Evolutionary conservation across 257 asterid genomes (phyloP).

Genomic region (Lantana camara): DNA sequence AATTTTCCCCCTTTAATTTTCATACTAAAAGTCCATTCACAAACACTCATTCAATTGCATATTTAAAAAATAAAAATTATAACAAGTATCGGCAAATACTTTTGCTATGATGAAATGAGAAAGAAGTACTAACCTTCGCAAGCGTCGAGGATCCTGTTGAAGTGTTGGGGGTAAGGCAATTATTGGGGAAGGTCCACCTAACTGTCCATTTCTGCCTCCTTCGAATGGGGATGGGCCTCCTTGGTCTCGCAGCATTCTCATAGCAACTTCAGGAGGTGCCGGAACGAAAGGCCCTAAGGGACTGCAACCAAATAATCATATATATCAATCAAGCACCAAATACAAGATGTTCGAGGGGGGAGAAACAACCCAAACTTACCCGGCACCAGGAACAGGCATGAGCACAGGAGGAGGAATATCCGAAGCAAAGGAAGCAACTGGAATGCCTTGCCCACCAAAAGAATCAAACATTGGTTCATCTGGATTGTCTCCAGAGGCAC

Average conservation of each 20-base stretch:
- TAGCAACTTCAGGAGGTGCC: conserved; percentile 99
- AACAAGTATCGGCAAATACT: neutral
- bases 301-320: conserved; percentile 45
- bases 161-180: conserved; percentile 75
- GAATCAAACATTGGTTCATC: conserved; percentile 86
- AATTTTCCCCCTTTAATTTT: neutral
- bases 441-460: conserved; percentile 79
- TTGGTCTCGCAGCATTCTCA: conserved; percentile 94
- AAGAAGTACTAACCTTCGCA: conserved; percentile 68
- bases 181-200: conserved; percentile 70
- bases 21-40: neutral
- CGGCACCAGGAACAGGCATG: conserved; percentile 99
- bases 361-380: conserved; percentile 49
- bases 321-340: conserved; percentile 21
- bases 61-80: neutral
- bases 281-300: conserved; percentile 99
- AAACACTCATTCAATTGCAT: neutral
- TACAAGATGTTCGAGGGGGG: neutral
- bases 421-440: conserved; percentile 73
- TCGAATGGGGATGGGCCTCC: conserved; percentile 92
- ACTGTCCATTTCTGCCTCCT: conserved; percentile 76
- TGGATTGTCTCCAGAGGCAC: conserved; percentile 55
- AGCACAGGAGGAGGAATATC: conserved; percentile 88
- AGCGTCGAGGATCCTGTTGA: conserved; percentile 94
- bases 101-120: conserved; percentile 5